Evolutionary conservation across 169 alveolate genomes (phyloP).

Genomic region (Eimeria brunetti): DNA sequence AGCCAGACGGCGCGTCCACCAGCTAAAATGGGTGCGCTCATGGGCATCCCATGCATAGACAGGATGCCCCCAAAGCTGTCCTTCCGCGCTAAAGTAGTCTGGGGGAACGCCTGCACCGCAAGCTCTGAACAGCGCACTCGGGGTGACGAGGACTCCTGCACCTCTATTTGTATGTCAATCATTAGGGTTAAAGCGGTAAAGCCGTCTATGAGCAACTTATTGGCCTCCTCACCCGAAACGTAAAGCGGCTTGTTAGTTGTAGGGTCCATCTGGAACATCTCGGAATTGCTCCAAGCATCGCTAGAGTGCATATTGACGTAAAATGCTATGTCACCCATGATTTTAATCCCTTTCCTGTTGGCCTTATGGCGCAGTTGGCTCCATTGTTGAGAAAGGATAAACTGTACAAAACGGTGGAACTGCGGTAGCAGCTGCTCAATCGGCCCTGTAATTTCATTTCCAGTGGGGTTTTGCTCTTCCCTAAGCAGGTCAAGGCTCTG

Average conservation of each 20-base stretch:
- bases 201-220: not conserved
- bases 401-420: conserved; percentile 76
- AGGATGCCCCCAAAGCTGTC: conserved; percentile 83
- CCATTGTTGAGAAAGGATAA: conserved; percentile 70
- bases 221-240: conserved; percentile 75
- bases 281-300: conserved; percentile 80
- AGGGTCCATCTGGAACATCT: conserved; percentile 77
- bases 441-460: not conserved
- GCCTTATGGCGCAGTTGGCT: conserved; percentile 69
- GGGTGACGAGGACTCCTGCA: not conserved
- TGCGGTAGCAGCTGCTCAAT: conserved; percentile 61
- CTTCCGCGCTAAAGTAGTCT: conserved; percentile 76
- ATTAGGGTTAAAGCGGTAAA: not conserved
- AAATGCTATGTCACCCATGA: conserved; percentile 77
- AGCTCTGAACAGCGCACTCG: not conserved
- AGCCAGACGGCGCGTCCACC: conserved; percentile 79
- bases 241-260: conserved; percentile 71
- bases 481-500: conserved; percentile 11
- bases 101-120: conserved; percentile 79
- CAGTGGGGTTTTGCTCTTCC: not conserved
- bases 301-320: conserved; percentile 75
- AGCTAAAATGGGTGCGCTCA: conserved; percentile 61
- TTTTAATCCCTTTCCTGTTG: conserved; percentile 50
- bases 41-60: conserved; percentile 79
- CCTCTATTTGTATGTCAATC: not conserved